phyloP scores from a whole-genome alignment of 2,329 filamentous ascomycete genomes.

The Fusarium circinatum region DNA sequence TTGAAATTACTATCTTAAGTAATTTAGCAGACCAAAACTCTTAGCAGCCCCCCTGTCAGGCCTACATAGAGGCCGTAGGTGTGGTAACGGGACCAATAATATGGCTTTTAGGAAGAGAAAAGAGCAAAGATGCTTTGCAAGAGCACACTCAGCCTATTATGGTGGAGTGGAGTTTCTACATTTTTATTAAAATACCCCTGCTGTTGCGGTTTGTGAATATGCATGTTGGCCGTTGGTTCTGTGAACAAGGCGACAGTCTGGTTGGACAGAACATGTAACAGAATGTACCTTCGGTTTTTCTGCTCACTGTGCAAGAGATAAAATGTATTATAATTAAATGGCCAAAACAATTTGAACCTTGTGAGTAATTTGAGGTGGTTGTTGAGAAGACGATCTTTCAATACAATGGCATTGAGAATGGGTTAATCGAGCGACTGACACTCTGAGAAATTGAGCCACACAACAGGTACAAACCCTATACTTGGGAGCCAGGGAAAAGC shows the following conservation, averaged over 20 bases:
- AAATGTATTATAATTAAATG: not conserved
- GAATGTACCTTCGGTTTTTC: not conserved
- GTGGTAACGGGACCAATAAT: not conserved
- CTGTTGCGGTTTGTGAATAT: not conserved
- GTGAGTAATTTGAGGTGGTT: not conserved
- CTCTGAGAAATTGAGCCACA: not conserved
- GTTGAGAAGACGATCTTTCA: not conserved
- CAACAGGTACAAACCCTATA: not conserved
- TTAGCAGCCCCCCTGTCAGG: not conserved
- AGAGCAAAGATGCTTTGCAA: not conserved
- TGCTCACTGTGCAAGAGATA: not conserved
- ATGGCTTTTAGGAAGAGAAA: not conserved
- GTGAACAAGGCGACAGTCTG: not conserved
- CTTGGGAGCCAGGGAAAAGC: not conserved
- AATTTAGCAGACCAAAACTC: not conserved
- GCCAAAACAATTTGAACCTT: not conserved
- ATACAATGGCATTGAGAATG: not conserved
- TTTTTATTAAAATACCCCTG: not conserved
- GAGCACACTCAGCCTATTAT: too few species aligned
- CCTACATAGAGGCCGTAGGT: not conserved
- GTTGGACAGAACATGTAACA: not conserved
- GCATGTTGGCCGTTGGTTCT: not conserved
- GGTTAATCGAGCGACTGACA: not conserved
- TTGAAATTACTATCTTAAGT: not conserved
- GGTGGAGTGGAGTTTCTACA: not conserved